phyloP scores from a whole-genome alignment of 2,329 filamentous ascomycete species.

The Aaosphaeria arxii region DNA sequence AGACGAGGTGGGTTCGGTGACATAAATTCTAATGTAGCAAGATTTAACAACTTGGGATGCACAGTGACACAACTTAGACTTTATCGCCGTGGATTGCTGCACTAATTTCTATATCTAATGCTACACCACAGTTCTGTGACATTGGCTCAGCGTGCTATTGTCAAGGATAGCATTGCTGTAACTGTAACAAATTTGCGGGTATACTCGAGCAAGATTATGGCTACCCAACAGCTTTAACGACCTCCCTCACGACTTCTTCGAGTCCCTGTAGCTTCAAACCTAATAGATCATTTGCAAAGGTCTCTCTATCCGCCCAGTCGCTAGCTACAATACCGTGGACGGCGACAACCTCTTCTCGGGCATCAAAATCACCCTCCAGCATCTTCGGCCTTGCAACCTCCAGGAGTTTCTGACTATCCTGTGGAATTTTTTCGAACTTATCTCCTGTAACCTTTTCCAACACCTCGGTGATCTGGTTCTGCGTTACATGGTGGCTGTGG shows the following conservation, averaged over 20 bases:
- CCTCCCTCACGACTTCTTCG: constrained; percentile 24
- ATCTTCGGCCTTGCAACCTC: constrained; percentile 25
- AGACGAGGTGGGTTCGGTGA: no score
- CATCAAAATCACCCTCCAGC: constrained; percentile 29
- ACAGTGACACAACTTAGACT: no score
- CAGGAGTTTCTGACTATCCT: constrained; percentile 33
- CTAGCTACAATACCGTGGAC: constrained; percentile 33
- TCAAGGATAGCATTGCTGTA: no score
- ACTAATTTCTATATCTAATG: no score
- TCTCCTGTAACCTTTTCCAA: constrained; percentile 53
- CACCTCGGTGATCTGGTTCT: constrained; percentile 56
- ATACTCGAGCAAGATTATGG: no score
- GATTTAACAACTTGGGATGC: no score
- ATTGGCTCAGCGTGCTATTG: no score
- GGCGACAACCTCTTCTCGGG: constrained; percentile 30
- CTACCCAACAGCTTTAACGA: constrained; percentile 10
- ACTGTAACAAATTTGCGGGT: no score
- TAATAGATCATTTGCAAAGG: constrained; percentile 30
- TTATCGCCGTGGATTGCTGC: no score
- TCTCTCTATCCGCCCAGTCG: constrained; percentile 30
- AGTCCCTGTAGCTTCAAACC: constrained; percentile 30
- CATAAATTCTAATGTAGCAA: no score
- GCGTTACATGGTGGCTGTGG: constrained; percentile 56
- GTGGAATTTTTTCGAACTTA: constrained; percentile 48
- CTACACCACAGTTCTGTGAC: no score